Evolutionary conservation across 1,284 basidiomycete genomes (phyloP).

Genomic region (Tremellales sp.): DNA sequence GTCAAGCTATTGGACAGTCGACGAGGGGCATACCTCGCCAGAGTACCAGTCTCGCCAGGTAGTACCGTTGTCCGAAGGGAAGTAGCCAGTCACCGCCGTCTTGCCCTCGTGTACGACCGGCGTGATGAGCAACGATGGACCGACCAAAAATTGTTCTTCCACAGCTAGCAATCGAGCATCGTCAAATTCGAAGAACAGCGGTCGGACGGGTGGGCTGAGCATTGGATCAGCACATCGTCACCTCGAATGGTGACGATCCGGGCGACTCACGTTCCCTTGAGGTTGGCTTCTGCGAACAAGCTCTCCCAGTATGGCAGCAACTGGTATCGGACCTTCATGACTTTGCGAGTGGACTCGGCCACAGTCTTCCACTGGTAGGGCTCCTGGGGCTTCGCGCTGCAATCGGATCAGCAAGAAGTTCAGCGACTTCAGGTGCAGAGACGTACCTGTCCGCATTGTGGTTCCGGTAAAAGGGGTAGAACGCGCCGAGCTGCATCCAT

Average conservation of each 20-base stretch:
- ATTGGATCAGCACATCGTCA: neutral
- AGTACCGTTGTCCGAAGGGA: constrained; percentile 49
- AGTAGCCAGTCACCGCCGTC: constrained; percentile 52
- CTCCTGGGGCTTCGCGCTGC: constrained; percentile 53
- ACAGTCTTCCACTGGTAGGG: constrained; percentile 73
- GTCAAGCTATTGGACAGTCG: constrained; percentile 56
- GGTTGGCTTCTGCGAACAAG: constrained; percentile 65
- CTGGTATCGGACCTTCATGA: constrained; percentile 63
- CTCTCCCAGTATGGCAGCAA: constrained; percentile 73
- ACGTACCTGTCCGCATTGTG: constrained; percentile 30
- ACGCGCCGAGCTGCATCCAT: constrained; percentile 72
- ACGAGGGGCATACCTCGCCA: constrained; percentile 35
- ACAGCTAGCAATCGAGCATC: constrained; percentile 62
- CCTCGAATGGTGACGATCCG: neutral
- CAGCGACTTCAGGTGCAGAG: neutral
- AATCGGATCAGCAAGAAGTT: constrained; percentile 4
- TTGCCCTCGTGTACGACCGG: constrained; percentile 64
- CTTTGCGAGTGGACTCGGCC: constrained; percentile 64
- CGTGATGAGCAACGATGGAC: constrained; percentile 64
- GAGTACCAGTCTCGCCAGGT: constrained; percentile 67
- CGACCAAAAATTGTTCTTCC: constrained; percentile 68
- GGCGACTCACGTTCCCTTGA: constrained; percentile 53
- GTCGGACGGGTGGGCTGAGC: constrained; percentile 58
- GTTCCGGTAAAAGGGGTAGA: constrained; percentile 45
- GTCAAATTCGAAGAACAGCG: constrained; percentile 71